Percentiles rank a stretch among this genome's conserved stretches.
These are phyloP conservation scores for Porcisia hertigi DNA, from an alignment of 208 protist genomes.

Conservation along the genomic window DNA sequence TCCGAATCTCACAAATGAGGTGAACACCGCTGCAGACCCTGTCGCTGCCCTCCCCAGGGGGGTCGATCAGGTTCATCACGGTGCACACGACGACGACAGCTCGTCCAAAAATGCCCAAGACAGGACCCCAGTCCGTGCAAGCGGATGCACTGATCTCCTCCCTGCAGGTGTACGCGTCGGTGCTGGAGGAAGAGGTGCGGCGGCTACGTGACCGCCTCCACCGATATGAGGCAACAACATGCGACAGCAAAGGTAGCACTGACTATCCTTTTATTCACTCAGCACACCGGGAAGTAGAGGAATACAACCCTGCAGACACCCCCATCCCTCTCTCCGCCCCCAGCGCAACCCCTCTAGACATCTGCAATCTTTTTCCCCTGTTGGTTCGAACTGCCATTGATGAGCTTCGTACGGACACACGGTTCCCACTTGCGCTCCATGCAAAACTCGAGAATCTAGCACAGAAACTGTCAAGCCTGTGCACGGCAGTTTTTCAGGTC, in stretches of 20 bases:
- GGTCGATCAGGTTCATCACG: neutral
- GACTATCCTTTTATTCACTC: too few species aligned
- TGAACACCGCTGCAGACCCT: neutral
- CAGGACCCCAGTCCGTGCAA: neutral
- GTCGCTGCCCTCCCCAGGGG: neutral
- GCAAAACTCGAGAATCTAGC: neutral
- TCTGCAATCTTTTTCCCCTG: neutral
- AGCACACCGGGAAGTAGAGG: neutral
- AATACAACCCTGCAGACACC: neutral
- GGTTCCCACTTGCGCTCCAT: constrained; percentile 6
- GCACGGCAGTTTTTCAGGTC: neutral
- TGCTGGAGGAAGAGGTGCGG: constrained; percentile 10
- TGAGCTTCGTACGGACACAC: constrained; percentile 2
- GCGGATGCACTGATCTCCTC: neutral
- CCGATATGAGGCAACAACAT: neutral
- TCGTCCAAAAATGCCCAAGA: neutral
- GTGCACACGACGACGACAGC: neutral
- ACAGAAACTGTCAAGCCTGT: neutral
- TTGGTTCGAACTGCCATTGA: neutral
- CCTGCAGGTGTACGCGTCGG: constrained; percentile 1
- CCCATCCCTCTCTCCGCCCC: neutral
- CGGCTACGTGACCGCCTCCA: constrained; percentile 3
- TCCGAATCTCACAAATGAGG: neutral
- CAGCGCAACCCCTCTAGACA: neutral
- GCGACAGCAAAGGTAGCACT: neutral